These are phyloP conservation scores for Citrullus colocynthis DNA, from an alignment of 306 rosid genomes.

Conservation along the genomic window DNA sequence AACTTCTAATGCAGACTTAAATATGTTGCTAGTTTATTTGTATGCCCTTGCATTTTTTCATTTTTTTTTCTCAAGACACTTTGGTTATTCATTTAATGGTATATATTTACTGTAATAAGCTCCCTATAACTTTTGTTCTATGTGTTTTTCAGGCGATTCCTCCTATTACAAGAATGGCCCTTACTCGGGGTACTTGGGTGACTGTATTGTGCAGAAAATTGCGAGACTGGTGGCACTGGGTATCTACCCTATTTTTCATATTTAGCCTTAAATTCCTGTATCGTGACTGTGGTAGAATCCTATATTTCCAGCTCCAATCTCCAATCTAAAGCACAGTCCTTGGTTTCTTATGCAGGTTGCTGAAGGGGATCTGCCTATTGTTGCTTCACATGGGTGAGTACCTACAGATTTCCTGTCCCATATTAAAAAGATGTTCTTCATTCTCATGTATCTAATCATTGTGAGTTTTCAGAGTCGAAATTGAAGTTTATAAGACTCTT, in stretches of 20 bases:
- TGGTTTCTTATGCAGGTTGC: conserved; percentile 61
- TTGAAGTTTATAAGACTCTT: conserved; percentile 72
- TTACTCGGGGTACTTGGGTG: conserved; percentile 93
- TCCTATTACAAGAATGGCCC: conserved; percentile 94
- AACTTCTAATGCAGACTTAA: neutral
- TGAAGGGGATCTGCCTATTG: conserved; percentile 86
- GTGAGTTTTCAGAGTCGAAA: conserved; percentile 54
- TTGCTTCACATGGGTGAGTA: conserved; percentile 94
- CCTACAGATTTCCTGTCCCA: conserved; percentile 12
- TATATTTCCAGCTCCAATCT: conserved; percentile 10
- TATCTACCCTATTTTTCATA: conserved; percentile 23
- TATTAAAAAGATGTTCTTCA: conserved; percentile 9
- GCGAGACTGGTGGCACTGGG: conserved; percentile 99
- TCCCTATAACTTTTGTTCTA: conserved; percentile 8
- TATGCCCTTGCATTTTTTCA: too few relatives aligned
- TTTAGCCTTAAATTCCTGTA: conserved; percentile 16
- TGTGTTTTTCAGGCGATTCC: conserved; percentile 78
- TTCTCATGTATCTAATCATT: conserved; percentile 23
- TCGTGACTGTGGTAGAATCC: neutral
- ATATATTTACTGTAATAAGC: neutral
- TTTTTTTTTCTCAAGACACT: too few relatives aligned
- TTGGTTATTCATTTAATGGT: neutral
- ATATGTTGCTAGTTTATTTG: neutral
- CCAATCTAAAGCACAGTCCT: neutral
- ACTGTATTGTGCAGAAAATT: conserved; percentile 93